These are phyloP conservation scores for Acarospora socialis DNA, from an alignment of 2,329 filamentous ascomycete genomes.

Conservation along the genomic window DNA sequence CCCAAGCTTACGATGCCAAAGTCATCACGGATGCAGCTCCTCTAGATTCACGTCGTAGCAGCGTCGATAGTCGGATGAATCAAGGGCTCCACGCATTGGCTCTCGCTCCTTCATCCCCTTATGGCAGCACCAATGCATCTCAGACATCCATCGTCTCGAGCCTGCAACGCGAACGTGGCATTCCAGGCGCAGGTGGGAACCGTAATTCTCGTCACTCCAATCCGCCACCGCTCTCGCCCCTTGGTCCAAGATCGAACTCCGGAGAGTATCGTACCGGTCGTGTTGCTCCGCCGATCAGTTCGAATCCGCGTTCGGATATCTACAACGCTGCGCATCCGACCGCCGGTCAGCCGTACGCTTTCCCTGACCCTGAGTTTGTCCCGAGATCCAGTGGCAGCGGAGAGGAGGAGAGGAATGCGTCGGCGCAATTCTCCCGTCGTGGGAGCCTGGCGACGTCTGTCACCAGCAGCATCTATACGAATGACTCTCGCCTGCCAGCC, in stretches of 20 bases:
- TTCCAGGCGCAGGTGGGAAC: slow-evolving; percentile 19
- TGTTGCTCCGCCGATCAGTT: slow-evolving; percentile 34
- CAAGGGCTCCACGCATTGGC: slow-evolving; percentile 34
- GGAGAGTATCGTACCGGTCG: slow-evolving; percentile 27
- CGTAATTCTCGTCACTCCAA: slow-evolving; percentile 24
- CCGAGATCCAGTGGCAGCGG: slow-evolving; percentile 21
- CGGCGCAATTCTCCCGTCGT: slow-evolving; percentile 28
- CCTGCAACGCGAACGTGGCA: slow-evolving; percentile 18
- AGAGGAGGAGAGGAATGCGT: slow-evolving; percentile 19
- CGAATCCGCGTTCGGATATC: slow-evolving; percentile 34
- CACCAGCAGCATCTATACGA: slow-evolving; percentile 33
- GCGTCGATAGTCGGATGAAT: slow-evolving; percentile 35
- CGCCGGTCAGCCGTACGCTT: slow-evolving; percentile 36
- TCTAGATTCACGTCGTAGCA: slow-evolving; percentile 33
- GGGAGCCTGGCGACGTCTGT: slow-evolving; percentile 34
- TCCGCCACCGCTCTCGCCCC: slow-evolving; percentile 26
- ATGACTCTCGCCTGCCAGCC: slow-evolving; percentile 31
- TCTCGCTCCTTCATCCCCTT: slow-evolving; percentile 29
- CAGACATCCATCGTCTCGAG: slow-evolving; percentile 17
- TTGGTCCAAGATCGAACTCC: slow-evolving; percentile 22
- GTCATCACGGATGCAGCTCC: too few relatives aligned
- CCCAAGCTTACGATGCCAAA: too few relatives aligned
- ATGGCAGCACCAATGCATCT: slow-evolving; percentile 21
- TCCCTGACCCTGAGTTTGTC: slow-evolving; percentile 33
- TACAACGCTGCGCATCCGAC: slow-evolving; percentile 36